These are phyloP conservation scores for Cyclotella distinguenda DNA, from an alignment of 108 stramenopile species.

Conservation along the genomic window DNA sequence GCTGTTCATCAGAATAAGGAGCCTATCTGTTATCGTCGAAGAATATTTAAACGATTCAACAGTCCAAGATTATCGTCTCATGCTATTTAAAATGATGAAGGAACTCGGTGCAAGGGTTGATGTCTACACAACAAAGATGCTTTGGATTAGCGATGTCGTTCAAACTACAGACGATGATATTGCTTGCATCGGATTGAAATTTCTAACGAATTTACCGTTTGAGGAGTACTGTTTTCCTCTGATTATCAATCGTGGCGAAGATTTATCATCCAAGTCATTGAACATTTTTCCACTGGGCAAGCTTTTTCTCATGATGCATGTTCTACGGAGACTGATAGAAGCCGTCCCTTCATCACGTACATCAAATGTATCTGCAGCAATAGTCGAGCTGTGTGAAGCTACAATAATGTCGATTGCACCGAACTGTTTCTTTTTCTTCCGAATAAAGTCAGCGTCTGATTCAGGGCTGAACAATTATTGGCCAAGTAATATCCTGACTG, in stretches of 20 bases:
- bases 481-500: slow-evolving; percentile 15
- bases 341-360: not conserved
- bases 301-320: slow-evolving; percentile 17
- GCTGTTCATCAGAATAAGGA: slow-evolving; percentile 11
- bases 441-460: not conserved
- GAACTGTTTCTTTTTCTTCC: slow-evolving; percentile 20
- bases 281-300: slow-evolving; percentile 23
- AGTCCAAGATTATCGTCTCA: not conserved
- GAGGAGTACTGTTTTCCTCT: not conserved
- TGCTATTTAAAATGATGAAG: slow-evolving; percentile 18
- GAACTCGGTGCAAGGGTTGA: slow-evolving; percentile 22
- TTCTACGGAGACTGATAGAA: slow-evolving; percentile 23
- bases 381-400: slow-evolving; percentile 12
- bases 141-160: slow-evolving; percentile 3
- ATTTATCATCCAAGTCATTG: not conserved
- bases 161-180: not conserved
- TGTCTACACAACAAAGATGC: slow-evolving; percentile 6
- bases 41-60: slow-evolving; percentile 1
- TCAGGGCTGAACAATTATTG: slow-evolving; percentile 5
- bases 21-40: not conserved
- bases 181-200: slow-evolving; percentile 11
- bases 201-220: slow-evolving; percentile 1
- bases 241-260: not conserved
- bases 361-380: not conserved
- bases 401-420: slow-evolving; percentile 28